Evolutionary conservation across 2,329 filamentous ascomycete genomes (phyloP), one percentile per base, ranked within the genome.

Genomic region (Setomelanomma holmii): DNA sequence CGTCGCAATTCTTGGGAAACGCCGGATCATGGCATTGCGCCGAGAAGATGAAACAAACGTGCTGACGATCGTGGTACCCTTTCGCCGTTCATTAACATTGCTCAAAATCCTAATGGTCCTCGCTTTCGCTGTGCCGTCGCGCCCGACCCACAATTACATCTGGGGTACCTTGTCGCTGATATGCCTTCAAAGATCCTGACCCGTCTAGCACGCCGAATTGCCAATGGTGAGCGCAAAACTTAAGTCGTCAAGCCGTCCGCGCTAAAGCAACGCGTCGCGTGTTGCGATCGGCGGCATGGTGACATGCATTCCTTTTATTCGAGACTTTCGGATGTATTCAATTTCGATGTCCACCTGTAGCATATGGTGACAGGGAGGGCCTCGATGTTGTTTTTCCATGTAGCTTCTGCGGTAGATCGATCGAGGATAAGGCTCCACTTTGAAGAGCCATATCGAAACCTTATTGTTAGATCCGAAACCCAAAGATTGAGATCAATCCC

Each of bases 161-260:
- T 49, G 55, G 57, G 57, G 57, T 58, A 55, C 57, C 55, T 40
- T 43, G 51, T 35, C 22, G 16, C 41, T 40, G 36, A 30, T 35
- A 42, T 12, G 21, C 16, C 19, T 14, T 12, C 5, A 19, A 23
- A 19, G 21, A 7, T 5, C 36, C 16, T 21, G 21, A 14, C 36
- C 17, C 17, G 22, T 22, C 16, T 42, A 27, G 16, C n/a, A n/a
- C n/a, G n/a, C n/a, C n/a, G n/a, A n/a, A n/a, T n/a, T n/a, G n/a
- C n/a, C n/a, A n/a, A n/a, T n/a, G n/a, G n/a, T n/a, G n/a, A n/a
- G n/a, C n/a, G n/a, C n/a, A n/a, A n/a, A n/a, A n/a, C n/a, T n/a
- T n/a, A n/a, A n/a, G n/a, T n/a, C n/a, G n/a, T n/a, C n/a, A n/a
- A n/a, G n/a, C n/a, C n/a, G n/a, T n/a, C n/a, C n/a, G n/a, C n/a